Conservation (phyloP, 2,329 filamentous ascomycete species). For the Xylariaceae sp. region DNA sequence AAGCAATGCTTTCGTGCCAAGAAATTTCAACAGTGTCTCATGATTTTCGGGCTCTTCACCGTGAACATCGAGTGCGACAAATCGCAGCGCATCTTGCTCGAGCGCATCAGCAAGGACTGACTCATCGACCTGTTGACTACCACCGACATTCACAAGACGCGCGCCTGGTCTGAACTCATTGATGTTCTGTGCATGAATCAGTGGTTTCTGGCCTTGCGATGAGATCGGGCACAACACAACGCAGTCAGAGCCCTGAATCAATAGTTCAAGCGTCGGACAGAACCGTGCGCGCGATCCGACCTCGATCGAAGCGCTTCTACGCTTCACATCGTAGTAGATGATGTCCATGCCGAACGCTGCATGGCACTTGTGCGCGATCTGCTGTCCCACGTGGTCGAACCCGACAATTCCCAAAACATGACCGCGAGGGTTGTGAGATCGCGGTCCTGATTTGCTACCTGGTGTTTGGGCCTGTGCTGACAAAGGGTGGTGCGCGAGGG, state of each 20-base stretch:
- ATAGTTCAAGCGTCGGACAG: conserved; percentile 46
- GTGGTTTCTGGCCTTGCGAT: conserved; percentile 30
- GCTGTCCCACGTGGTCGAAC: conserved; percentile 62
- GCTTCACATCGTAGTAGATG: conserved; percentile 56
- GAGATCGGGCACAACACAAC: conserved; percentile 59
- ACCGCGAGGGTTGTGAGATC: conserved; percentile 60
- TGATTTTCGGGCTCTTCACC: conserved; percentile 47
- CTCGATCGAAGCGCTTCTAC: conserved; percentile 43
- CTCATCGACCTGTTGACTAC: conserved; percentile 63
- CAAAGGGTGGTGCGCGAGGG: conserved; percentile 59
- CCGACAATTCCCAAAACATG: conserved; percentile 64
- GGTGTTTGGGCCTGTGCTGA: conserved; percentile 55
- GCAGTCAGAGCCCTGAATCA: conserved; percentile 54
- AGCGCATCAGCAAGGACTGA: conserved; percentile 58
- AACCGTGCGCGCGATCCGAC: conserved; percentile 42
- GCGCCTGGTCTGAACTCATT: conserved; percentile 49
- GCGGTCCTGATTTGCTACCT: conserved; percentile 55
- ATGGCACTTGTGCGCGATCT: conserved; percentile 55
- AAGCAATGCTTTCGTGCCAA: conserved; percentile 47
- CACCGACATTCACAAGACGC: conserved; percentile 62
- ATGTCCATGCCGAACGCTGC: conserved; percentile 64
- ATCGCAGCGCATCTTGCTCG: conserved; percentile 44
- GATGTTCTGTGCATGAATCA: conserved; percentile 49
- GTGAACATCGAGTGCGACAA: conserved; percentile 63
- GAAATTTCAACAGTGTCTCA: conserved; percentile 22